Evolutionary conservation across 148 eudicot species (phyloP), one percentile per base, ranked within the genome.

Genomic region (Pharnaceum exiguum): DNA sequence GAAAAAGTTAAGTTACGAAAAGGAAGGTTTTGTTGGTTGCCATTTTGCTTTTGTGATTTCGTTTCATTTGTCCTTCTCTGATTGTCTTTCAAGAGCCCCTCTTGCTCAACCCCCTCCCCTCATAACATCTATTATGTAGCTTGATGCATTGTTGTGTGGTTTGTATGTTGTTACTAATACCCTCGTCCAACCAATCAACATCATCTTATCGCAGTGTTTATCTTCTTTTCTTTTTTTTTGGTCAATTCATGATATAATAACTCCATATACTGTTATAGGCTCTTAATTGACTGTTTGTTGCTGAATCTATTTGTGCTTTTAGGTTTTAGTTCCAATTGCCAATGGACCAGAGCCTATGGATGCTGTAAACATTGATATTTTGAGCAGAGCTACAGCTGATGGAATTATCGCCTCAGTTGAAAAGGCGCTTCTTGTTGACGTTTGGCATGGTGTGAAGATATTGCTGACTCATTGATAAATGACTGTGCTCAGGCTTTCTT

Each of bases 341-440:
- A 84, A 86, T 56, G 99, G 96, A 21, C 79, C 89, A 38, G 99
- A 94, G 77, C 95, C 99, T n/a, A 22, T 89, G 80, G 99, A 94
- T 80, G 95, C 99, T 48, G 89, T 84, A 55, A 78, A 76, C 43
- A 68, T 89, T 45, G 99, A 94, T 35, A 60, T 94, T 16, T 79
- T 94, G 72, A 81, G 91, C 44, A 71, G 99, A 40, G 96, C 91
- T 47, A 96, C 90, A 23, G 95, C 95, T 46, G 89, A 89, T 37
- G 99, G 89, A 33, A 86, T 89, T 21, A 95, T 89, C 44, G 99
- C 96, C 32, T 94, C 99, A 7, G 87, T 89, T 36, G 99, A 89
- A 79, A 75, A 94, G 35, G 83, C 68, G 60, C 85, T 86, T 22
- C 38, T 53, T 2, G 83, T 86, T 5, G 85, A 89, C 21, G 96